Base-by-base conservation (phyloP, 352 stramenopile species). In the Phytophthora kernoviae region DNA sequence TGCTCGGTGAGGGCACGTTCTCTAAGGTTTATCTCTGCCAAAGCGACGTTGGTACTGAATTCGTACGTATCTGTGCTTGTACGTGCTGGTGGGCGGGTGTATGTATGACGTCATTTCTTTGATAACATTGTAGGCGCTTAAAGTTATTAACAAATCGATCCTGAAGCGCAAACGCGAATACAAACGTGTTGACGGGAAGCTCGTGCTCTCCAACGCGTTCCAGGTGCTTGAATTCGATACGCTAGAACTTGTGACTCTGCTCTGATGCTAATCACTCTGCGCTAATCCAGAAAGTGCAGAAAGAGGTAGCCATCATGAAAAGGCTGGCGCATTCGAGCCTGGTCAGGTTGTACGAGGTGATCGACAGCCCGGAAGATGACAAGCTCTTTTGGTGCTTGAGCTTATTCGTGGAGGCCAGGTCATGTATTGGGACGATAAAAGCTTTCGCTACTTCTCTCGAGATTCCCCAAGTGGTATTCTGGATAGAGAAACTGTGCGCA, bases 91-190 rank as follows among this genome's bases (percentile, higher is more conserved):
- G 43, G 11, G 22, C 43, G 4, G 20, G 5, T 10, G 17, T 24
- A 27, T 24, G 12, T 26, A 24, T n/a, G 11, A 17, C 43, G 24
- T 15, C 15, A 24, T 8, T 47, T 24, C 32, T 11, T 49, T 18
- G 7, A 18, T 34, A 12, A 34, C 12, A n/a, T 36, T 59, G n/a
- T 27, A 94, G 82, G 85, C 85, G 5, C 70, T 94, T 32, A 94
- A 94, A 47, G 72, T 91, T 46, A 69, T 94, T n/a, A 91, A 92
- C 65, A 94, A 92, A 43, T 94, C 82, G 17, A 91, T 92, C 37
- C 62, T 94, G 27, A 92, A 94, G 70, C 81, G 81, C 39, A 92
- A 92, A 50, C 79, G 85, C 42, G 85, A 94, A 65, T 91, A 85
- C 70, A 92, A 94, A 34, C 80, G 78, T 32, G 69, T 94, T 5